Evolutionary conservation across 805 yeast species (phyloP).

Genomic region (Diddensiella santjacobensis): DNA sequence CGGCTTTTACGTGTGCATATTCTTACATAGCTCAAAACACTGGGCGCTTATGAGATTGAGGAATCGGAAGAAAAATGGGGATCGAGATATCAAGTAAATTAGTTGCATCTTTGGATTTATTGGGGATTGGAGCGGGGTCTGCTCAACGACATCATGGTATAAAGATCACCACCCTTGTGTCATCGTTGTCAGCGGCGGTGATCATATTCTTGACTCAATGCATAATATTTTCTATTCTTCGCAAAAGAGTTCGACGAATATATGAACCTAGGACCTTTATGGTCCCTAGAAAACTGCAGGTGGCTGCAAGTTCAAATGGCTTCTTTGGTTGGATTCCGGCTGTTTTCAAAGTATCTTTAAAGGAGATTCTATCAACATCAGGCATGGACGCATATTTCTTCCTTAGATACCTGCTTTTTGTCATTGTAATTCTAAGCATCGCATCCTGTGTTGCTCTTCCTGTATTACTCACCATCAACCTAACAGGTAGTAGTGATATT

Average conservation of each 20-base stretch:
- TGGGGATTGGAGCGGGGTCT: constrained; percentile 8
- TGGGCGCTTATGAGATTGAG: too few species aligned
- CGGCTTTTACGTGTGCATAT: not conserved
- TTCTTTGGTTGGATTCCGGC: constrained; percentile 57
- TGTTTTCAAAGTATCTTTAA: constrained; percentile 39
- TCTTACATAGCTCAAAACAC: too few species aligned
- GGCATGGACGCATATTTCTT: constrained; percentile 79
- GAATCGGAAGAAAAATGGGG: too few species aligned
- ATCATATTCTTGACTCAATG: constrained; percentile 51
- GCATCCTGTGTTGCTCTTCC: constrained; percentile 55
- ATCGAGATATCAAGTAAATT: not conserved
- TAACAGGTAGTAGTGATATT: constrained; percentile 36
- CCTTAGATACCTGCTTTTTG: constrained; percentile 53
- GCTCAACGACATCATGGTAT: constrained; percentile 15
- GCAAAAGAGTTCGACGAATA: constrained; percentile 36
- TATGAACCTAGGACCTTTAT: constrained; percentile 55
- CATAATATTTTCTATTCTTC: constrained; percentile 36
- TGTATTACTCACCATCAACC: constrained; percentile 62
- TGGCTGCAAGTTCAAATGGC: constrained; percentile 32
- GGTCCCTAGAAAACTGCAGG: constrained; percentile 40
- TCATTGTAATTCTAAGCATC: constrained; percentile 48
- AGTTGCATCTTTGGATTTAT: not conserved
- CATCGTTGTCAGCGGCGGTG: constrained; percentile 53
- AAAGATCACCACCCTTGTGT: constrained; percentile 51
- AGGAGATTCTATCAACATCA: constrained; percentile 40